Conservation (phyloP, 495 filamentous ascomycete genomes). For the Sphaerosporella brunnea region DNA sequence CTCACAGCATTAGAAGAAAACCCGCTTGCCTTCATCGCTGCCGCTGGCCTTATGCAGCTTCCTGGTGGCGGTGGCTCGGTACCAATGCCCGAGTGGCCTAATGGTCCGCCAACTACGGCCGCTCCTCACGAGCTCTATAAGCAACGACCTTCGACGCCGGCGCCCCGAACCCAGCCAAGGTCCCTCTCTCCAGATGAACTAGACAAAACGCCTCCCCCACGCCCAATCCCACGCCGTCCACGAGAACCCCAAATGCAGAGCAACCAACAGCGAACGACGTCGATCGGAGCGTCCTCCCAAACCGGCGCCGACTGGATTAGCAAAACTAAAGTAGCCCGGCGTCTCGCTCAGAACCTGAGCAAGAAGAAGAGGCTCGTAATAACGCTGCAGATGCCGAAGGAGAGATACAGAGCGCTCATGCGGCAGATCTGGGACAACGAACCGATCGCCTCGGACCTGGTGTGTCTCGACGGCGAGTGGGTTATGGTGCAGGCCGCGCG, state of each 20-base stretch:
- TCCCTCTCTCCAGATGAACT: background rate
- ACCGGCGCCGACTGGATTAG: background rate
- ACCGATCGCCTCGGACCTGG: background rate
- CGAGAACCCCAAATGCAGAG: no score
- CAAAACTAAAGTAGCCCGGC: background rate
- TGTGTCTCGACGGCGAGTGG: no score
- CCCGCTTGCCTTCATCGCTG: constrained; percentile 1
- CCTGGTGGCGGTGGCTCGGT: background rate
- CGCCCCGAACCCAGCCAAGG: constrained; percentile 1
- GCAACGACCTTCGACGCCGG: background rate
- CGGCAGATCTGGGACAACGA: background rate
- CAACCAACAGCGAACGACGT: no score
- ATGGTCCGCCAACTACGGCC: background rate
- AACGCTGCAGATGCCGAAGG: background rate
- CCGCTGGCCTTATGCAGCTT: background rate
- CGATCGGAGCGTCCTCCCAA: no score
- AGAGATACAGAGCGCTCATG: background rate
- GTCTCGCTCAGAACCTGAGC: background rate
- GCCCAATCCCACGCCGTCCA: background rate
- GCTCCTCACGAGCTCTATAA: constrained; percentile 1
- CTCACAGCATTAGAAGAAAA: constrained; percentile 2
- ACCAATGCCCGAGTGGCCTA: background rate
- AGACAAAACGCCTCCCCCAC: no score
- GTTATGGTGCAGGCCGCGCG: no score
- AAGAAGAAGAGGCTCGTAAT: background rate